Conservation (phyloP, 306 rosid genomes). For the Fragaria vesca region DNA sequence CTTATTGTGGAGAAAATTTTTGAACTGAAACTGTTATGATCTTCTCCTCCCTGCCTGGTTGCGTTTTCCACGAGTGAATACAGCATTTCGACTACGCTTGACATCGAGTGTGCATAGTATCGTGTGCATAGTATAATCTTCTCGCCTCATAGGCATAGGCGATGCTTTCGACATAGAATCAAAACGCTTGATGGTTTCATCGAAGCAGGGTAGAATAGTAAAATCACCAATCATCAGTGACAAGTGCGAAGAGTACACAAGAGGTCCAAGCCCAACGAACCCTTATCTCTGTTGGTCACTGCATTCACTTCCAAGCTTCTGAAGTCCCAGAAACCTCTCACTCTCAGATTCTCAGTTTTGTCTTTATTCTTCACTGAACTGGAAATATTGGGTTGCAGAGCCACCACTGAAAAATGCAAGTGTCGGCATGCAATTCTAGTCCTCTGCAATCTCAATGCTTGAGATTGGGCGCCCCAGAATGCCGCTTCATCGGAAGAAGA, state of each 20-base stretch:
- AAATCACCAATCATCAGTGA: neutral
- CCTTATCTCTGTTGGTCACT: conserved; percentile 24
- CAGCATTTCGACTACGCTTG: no score
- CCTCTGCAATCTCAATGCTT: conserved; percentile 32
- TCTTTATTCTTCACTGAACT: neutral
- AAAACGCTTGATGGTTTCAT: no score
- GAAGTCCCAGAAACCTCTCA: neutral
- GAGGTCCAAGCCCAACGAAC: conserved; percentile 6
- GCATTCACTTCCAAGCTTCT: neutral
- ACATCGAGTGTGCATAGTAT: no score
- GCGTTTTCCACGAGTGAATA: no score
- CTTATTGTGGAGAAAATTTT: no score
- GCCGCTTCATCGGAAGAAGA: conserved; percentile 51
- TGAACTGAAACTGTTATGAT: no score
- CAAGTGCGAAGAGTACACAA: neutral
- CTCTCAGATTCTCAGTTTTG: neutral
- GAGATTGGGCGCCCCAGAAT: conserved; percentile 18
- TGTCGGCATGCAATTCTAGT: conserved; percentile 48
- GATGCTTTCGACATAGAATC: no score
- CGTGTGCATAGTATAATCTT: no score
- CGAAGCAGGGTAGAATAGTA: conserved; percentile 8
- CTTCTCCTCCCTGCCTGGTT: no score
- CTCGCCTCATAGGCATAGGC: no score
- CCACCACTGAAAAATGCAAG: conserved; percentile 47
- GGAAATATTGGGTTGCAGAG: neutral